Conservation (phyloP, 805 yeast genomes). For the Candida palmyrensis region DNA sequence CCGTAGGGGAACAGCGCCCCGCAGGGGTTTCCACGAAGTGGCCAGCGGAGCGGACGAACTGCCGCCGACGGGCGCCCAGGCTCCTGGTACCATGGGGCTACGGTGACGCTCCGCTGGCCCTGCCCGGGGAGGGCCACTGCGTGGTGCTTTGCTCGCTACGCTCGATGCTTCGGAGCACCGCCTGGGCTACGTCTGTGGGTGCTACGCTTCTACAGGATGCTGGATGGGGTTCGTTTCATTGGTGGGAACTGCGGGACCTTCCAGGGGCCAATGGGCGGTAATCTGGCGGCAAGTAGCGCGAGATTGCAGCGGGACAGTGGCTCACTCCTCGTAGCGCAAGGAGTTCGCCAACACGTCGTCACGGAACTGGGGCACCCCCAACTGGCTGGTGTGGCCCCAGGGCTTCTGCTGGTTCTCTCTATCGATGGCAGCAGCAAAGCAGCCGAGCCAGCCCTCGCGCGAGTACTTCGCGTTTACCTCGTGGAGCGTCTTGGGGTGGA, state of each 20-base stretch:
- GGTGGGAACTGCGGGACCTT: too few relatives aligned
- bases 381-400: constrained; percentile 32
- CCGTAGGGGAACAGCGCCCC: too few relatives aligned
- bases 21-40: too few relatives aligned
- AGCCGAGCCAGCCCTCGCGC: constrained; percentile 24
- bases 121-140: too few relatives aligned
- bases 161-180: neutral
- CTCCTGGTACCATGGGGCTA: too few relatives aligned
- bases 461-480: constrained; percentile 18
- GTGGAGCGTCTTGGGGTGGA: constrained; percentile 23
- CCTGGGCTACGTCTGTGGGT: neutral
- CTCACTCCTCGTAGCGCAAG: constrained; percentile 14
- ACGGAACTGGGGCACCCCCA: constrained; percentile 24
- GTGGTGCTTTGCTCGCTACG: too few relatives aligned
- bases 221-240: constrained; percentile 1
- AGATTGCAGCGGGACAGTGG: neutral
- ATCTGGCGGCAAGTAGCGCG: too few relatives aligned
- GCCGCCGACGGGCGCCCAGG: too few relatives aligned
- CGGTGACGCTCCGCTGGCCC: too few relatives aligned
- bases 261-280: too few relatives aligned
- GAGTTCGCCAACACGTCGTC: constrained; percentile 21
- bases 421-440: constrained; percentile 28
- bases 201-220: neutral
- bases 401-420: constrained; percentile 25
- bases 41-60: too few relatives aligned